These are phyloP conservation scores for Rhynchosporium secalis DNA, from an alignment of 2,329 filamentous ascomycete species.

Conservation along the genomic window DNA sequence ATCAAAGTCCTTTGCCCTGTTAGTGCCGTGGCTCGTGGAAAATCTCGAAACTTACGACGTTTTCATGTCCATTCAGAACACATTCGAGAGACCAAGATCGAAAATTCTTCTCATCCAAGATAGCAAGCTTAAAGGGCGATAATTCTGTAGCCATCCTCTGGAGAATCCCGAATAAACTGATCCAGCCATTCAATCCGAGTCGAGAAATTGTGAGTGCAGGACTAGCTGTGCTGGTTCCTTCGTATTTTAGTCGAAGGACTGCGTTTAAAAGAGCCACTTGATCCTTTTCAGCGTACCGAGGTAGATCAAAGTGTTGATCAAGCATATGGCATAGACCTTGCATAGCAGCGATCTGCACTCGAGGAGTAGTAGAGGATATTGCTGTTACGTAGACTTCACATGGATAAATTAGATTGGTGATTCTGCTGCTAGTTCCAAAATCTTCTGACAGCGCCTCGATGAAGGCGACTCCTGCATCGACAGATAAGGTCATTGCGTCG, in stretches of 20 bases:
- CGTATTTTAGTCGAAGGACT: neutral
- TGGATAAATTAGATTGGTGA: neutral
- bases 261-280: neutral
- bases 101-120: neutral
- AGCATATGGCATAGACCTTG: slow-evolving; percentile 7
- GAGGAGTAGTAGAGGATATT: neutral
- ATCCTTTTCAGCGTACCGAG: neutral
- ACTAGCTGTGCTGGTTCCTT: neutral
- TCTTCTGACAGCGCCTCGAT: neutral
- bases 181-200: neutral
- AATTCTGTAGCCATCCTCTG: neutral
- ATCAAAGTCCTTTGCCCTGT: slow-evolving; percentile 57
- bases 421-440: neutral
- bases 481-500: neutral
- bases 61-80: slow-evolving; percentile 3
- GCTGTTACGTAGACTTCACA: slow-evolving; percentile 1
- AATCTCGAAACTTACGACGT: neutral
- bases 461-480: neutral
- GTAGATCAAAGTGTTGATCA: neutral
- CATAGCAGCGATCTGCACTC: slow-evolving; percentile 8
- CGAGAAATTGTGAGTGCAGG: neutral
- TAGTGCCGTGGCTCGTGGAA: neutral
- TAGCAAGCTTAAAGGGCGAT: neutral
- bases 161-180: neutral
- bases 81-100: slow-evolving; percentile 11